Conservation (phyloP, 345 rosid species). For the Melaleuca quinquenervia region DNA sequence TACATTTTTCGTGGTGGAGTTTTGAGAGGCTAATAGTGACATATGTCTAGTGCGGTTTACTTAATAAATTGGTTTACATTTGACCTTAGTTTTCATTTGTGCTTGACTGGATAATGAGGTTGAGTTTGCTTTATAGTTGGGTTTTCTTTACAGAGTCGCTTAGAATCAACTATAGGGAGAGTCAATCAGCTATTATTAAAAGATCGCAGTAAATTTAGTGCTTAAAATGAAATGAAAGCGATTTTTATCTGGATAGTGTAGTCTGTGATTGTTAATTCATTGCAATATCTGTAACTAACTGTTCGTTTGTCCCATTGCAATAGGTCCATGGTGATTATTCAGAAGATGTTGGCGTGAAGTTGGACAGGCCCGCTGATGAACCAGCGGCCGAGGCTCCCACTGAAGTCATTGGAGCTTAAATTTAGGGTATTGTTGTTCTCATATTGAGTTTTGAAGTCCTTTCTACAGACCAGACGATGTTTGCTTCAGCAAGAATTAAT, state of each 20-base stretch:
- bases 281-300: not conserved
- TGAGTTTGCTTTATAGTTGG: not conserved
- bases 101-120: not conserved
- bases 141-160: not conserved
- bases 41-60: not conserved
- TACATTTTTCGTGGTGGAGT: not conserved
- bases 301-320: not conserved
- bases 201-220: not conserved
- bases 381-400: conserved; percentile 43
- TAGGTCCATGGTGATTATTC: conserved; percentile 88
- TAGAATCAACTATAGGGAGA: not conserved
- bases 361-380: conserved; percentile 84
- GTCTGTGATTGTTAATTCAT: not conserved
- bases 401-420: conserved; percentile 53
- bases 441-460: not conserved
- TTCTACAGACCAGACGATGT: not conserved
- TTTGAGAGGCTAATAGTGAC: not conserved
- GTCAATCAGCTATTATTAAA: not conserved
- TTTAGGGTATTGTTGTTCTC: not conserved
- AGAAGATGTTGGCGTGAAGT: conserved; percentile 74
- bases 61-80: not conserved
- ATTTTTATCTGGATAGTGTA: not conserved
- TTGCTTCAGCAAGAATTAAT: not conserved
- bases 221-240: not conserved
- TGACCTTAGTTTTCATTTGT: not conserved